phyloP scores from a whole-genome alignment of 768 basidiomycete genomes.

The Tricholoma flavovirens region DNA sequence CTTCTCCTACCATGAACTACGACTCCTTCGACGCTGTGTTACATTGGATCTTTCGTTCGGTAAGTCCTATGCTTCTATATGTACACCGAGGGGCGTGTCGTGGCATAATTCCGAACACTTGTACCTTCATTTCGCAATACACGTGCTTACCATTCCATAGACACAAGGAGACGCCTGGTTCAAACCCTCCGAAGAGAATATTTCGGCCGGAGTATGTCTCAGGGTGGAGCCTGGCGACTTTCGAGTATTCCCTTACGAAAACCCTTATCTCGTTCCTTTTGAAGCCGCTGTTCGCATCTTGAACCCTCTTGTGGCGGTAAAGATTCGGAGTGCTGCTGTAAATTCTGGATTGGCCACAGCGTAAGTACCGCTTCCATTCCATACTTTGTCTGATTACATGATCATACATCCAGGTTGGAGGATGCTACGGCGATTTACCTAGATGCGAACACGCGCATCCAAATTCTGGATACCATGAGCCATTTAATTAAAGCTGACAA shows the following conservation, averaged over 20 bases:
- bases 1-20: slow-evolving; percentile 54
- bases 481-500: slow-evolving; percentile 76
- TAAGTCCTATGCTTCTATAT: slow-evolving; percentile 23
- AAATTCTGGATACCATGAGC: slow-evolving; percentile 68
- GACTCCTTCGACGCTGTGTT: slow-evolving; percentile 76
- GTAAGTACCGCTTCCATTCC: slow-evolving; percentile 32
- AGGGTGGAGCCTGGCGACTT: slow-evolving; percentile 64
- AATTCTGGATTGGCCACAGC: slow-evolving; percentile 70
- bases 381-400: not conserved
- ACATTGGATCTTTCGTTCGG: slow-evolving; percentile 75
- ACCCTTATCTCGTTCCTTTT: slow-evolving; percentile 73
- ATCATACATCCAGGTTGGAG: slow-evolving; percentile 38
- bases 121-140: not conserved
- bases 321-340: slow-evolving; percentile 72
- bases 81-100: not conserved
- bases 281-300: slow-evolving; percentile 70
- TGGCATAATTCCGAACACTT: not conserved
- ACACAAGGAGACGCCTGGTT: slow-evolving; percentile 84
- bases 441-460: slow-evolving; percentile 78
- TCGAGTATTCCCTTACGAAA: slow-evolving; percentile 83
- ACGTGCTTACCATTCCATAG: slow-evolving; percentile 28
- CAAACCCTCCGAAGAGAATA: slow-evolving; percentile 77
- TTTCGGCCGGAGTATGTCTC: slow-evolving; percentile 74
- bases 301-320: slow-evolving; percentile 83
- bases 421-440: slow-evolving; percentile 61